These are phyloP conservation scores for Takashimella tepidaria DNA, from an alignment of 1,284 basidiomycete species.

Conservation along the genomic window DNA sequence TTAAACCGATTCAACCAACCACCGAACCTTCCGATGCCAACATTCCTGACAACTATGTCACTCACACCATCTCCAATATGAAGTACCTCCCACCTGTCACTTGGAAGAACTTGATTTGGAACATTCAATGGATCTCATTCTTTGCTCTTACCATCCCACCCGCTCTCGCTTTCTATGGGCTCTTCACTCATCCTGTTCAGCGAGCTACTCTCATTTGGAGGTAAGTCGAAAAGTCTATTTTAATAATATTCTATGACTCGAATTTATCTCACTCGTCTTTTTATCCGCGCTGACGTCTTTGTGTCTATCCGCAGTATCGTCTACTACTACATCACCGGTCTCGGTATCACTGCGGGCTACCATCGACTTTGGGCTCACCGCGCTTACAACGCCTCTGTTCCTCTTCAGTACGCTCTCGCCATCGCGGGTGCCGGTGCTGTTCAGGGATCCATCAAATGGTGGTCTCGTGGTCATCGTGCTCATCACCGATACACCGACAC, in stretches of 20 bases:
- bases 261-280: constrained; percentile 11
- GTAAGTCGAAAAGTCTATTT: constrained; percentile 23
- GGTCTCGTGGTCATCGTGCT: constrained; percentile 88
- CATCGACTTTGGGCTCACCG: constrained; percentile 91
- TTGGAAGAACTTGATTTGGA: constrained; percentile 60
- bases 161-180: constrained; percentile 63
- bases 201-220: constrained; percentile 67
- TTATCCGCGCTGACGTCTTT: no score
- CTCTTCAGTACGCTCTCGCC: constrained; percentile 73
- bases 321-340: constrained; percentile 81
- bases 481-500: constrained; percentile 95
- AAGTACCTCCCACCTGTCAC: constrained; percentile 70
- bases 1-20: neutral
- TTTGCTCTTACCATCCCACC: constrained; percentile 70
- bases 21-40: constrained; percentile 27
- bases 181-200: constrained; percentile 57
- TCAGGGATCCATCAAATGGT: constrained; percentile 89
- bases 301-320: constrained; percentile 51
- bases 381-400: constrained; percentile 77
- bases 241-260: constrained; percentile 11
- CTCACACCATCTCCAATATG: constrained; percentile 70
- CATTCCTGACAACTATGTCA: constrained; percentile 85
- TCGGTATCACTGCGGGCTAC: constrained; percentile 68
- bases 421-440: constrained; percentile 77
- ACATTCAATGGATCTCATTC: constrained; percentile 73